Percentiles rank a stretch among this genome's conserved stretches.
These are phyloP conservation scores for Fagopyrum tataricum DNA, from an alignment of 148 eudicot genomes.

Conservation along the genomic window DNA sequence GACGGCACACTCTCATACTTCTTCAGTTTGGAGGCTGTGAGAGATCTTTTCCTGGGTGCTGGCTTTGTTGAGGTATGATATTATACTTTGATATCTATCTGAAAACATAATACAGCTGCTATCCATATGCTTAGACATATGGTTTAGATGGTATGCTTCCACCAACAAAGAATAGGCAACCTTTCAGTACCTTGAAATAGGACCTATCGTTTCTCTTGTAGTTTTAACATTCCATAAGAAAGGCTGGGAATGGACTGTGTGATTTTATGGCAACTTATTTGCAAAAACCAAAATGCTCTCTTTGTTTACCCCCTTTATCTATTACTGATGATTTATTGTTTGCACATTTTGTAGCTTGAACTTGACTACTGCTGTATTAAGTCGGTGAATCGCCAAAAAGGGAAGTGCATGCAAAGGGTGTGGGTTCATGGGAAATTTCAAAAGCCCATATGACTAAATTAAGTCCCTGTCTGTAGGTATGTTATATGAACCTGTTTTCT, in stretches of 20 bases:
- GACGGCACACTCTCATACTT: conserved; percentile 96
- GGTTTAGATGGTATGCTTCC: not conserved
- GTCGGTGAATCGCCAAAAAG: conserved; percentile 65
- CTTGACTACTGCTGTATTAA: conserved; percentile 87
- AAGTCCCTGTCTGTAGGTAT: conserved; percentile 14
- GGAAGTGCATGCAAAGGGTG: conserved; percentile 75
- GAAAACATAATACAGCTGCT: not conserved
- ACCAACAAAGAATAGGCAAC: not conserved
- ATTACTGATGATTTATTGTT: not conserved
- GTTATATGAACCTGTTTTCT: not conserved
- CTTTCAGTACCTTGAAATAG: not conserved
- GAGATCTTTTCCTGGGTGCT: conserved; percentile 54
- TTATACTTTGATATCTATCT: not conserved
- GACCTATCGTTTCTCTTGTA: not conserved
- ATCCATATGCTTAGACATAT: not conserved
- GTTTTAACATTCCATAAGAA: not conserved
- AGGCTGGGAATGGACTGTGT: not conserved
- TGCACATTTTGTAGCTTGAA: conserved; percentile 53
- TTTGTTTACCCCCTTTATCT: not conserved
- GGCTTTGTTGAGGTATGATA: conserved; percentile 73
- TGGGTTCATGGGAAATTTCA: conserved; percentile 95
- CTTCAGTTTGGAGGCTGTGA: conserved; percentile 61
- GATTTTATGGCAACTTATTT: not conserved
- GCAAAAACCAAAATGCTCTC: not conserved
- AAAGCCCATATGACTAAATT: conserved; percentile 40